Evolutionary conservation across 2,329 filamentous ascomycete genomes (phyloP), one percentile per base, ranked within the genome.

Genomic region (Curvularia sp.): DNA sequence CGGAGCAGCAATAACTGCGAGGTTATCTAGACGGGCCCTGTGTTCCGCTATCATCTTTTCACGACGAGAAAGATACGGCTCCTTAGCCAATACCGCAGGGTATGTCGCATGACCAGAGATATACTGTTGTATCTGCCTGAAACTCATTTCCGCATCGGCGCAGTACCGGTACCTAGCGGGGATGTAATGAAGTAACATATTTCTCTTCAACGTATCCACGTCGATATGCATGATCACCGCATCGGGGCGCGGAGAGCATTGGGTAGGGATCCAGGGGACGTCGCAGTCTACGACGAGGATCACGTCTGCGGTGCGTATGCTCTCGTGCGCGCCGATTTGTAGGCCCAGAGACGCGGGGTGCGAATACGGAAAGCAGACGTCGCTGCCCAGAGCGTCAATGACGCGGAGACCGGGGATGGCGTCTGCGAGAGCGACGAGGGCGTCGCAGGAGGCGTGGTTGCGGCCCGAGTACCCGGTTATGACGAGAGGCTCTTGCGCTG

Each of bases 251-350:
- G 88, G 88, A 47, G 83, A 82, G 77, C 85, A 88, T 61, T 87
- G 86, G 0, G 92, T 95, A n/a, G 89, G 88, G 55, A 97, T 93
- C 92, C 93, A 97, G 0, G 93, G 93, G 0, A 97, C 92, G 71
- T 97, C 93, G 64, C 92, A 95, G 76, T 97, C 90, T 28, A 96
- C 73, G 2, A 97, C 89, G 0, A 97, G 66, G 58, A 97, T 96
- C 10, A 92, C 86, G 74, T 97, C 94, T 0, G 93, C 92, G 0
- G 86, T 86, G 58, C 83, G 84, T 72, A 97, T 91, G 41, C 83
- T 82, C 1, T 91, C 86, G 52, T 96, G 90, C 3, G 85, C 83
- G 3, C 92, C 92, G 67, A 88, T 95, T 44, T 88, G 84, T 50
- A 95, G 75, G 2, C 93, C 80, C 1, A 83, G 76, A 80, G 81